Conservation (phyloP, 108 stramenopile species). For the Cyclotella kingstonii region DNA sequence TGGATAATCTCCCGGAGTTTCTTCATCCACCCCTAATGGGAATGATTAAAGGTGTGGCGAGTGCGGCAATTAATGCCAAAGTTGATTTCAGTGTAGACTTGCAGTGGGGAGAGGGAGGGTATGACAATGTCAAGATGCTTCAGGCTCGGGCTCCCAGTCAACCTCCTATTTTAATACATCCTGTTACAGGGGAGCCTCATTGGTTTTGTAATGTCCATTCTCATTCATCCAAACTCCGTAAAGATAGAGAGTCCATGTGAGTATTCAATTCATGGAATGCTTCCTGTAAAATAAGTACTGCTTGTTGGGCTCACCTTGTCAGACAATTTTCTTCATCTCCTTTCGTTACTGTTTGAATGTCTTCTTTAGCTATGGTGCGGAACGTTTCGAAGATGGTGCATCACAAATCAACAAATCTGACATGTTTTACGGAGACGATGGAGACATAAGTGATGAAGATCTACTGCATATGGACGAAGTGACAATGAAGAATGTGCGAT, state of each 20-base stretch:
- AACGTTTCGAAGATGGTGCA: conserved; percentile 89
- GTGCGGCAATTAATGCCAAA: conserved; percentile 86
- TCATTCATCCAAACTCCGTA: conserved; percentile 78
- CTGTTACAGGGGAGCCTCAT: conserved; percentile 82
- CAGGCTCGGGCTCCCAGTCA: conserved; percentile 85
- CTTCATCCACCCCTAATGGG: conserved; percentile 64
- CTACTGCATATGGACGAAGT: conserved; percentile 83
- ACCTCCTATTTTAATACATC: conserved; percentile 84
- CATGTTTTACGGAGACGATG: conserved; percentile 91
- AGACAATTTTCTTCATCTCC: no score
- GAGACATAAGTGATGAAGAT: conserved; percentile 63
- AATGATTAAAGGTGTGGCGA: conserved; percentile 58
- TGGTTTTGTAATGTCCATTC: conserved; percentile 94
- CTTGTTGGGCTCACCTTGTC: no score
- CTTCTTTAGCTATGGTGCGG: conserved; percentile 85
- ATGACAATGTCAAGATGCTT: conserved; percentile 83
- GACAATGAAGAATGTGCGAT: conserved; percentile 80
- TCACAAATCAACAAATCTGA: conserved; percentile 91
- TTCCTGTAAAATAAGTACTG: no score
- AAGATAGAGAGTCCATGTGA: conserved; percentile 80
- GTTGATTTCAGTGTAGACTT: conserved; percentile 87
- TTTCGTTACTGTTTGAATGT: no score
- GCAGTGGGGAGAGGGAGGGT: conserved; percentile 80
- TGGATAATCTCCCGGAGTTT: conserved; percentile 68
- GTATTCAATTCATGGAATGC: no score